These are phyloP conservation scores for Sindora glabra DNA, from an alignment of 306 rosid species.

Conservation along the genomic window DNA sequence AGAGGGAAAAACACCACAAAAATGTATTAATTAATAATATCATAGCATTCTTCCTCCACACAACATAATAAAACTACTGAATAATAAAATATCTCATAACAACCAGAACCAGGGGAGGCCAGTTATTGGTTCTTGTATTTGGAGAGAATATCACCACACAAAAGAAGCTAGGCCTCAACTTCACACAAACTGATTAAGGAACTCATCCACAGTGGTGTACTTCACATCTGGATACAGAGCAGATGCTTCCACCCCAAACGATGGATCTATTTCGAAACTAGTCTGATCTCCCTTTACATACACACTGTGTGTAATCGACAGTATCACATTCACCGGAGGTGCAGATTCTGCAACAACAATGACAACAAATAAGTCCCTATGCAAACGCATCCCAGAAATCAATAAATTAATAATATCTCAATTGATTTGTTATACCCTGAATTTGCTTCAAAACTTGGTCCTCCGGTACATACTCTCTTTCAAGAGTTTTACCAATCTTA, in stretches of 20 bases:
- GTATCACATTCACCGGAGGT: constrained; percentile 3
- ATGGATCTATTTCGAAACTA: constrained; percentile 36
- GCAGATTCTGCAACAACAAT: constrained; percentile 21
- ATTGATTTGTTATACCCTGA: too few relatives aligned
- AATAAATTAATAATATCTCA: too few relatives aligned
- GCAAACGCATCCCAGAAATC: too few relatives aligned
- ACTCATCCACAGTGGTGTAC: constrained; percentile 37
- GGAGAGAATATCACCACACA: too few relatives aligned
- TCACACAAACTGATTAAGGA: constrained; percentile 29
- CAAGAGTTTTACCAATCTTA: constrained; percentile 22
- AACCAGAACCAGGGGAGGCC: too few relatives aligned
- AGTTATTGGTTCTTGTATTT: too few relatives aligned
- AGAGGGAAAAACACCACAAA: too few relatives aligned
- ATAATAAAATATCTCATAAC: too few relatives aligned
- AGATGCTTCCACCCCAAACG: constrained; percentile 40
- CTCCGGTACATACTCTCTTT: constrained; percentile 13
- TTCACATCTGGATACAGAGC: constrained; percentile 40
- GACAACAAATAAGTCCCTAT: not conserved
- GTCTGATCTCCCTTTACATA: constrained; percentile 32
- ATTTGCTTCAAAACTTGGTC: not conserved
- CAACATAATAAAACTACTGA: too few relatives aligned
- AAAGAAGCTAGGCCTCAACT: too few relatives aligned
- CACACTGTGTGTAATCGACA: constrained; percentile 23
- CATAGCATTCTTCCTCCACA: too few relatives aligned
- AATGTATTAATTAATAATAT: too few relatives aligned